Conservation (phyloP, 116 monocot genomes). For the Iris pallida region DNA sequence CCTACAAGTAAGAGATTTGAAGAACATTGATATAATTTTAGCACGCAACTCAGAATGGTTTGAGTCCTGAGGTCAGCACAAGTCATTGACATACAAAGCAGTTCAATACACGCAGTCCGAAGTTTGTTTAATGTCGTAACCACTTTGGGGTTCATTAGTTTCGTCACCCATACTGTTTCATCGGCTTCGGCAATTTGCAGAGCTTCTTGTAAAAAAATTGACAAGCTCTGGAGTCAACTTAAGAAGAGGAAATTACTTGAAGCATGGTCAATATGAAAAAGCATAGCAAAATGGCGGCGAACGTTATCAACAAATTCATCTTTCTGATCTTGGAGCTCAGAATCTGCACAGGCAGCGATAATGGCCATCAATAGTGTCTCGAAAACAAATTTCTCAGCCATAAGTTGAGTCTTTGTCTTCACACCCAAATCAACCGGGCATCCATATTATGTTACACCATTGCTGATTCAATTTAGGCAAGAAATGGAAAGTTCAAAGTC, state of each 20-base stretch:
- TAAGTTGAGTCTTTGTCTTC: constrained; percentile 95
- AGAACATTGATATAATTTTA: constrained; percentile 97
- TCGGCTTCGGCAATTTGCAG: constrained; percentile 98
- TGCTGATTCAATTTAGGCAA: too few species aligned
- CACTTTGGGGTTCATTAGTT: constrained; percentile 91
- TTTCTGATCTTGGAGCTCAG: constrained; percentile 61
- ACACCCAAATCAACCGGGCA: constrained; percentile 92
- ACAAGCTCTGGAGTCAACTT: constrained; percentile 90
- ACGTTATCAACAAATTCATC: constrained; percentile 78
- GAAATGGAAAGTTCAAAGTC: too few species aligned
- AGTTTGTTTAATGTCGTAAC: constrained; percentile 89
- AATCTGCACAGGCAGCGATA: constrained; percentile 70
- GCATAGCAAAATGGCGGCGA: constrained; percentile 95
- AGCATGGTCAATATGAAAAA: constrained; percentile 82
- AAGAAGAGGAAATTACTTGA: constrained; percentile 66
- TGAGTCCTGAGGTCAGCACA: constrained; percentile 90
- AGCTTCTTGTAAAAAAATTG: constrained; percentile 96
- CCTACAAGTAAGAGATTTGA: constrained; percentile 91
- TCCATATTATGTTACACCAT: background rate
- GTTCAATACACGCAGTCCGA: constrained; percentile 94
- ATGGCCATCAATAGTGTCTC: constrained; percentile 68
- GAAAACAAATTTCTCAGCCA: constrained; percentile 98
- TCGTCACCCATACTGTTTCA: constrained; percentile 96
- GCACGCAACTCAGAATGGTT: constrained; percentile 73
- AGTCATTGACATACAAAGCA: constrained; percentile 97